These are phyloP conservation scores for Cicer yamashitae DNA, from an alignment of 306 rosid genomes.

Conservation along the genomic window DNA sequence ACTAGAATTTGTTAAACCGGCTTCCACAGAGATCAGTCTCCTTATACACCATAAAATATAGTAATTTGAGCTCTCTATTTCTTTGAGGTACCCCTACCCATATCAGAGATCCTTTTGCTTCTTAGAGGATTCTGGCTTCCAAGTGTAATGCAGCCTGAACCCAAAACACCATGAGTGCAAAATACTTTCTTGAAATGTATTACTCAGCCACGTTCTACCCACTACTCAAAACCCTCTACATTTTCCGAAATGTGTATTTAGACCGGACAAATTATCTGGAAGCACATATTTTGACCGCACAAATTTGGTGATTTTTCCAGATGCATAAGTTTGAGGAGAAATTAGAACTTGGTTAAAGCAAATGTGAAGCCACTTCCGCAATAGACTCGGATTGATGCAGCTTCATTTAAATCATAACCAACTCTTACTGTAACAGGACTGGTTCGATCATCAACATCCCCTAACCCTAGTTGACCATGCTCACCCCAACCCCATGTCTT, in stretches of 20 bases:
- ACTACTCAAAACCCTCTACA: no score
- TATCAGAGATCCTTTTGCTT: slow-evolving; percentile 13
- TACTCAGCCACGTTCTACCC: no score
- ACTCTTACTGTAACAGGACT: slow-evolving; percentile 61
- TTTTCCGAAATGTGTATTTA: no score
- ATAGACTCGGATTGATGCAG: slow-evolving; percentile 53
- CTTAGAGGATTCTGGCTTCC: slow-evolving; percentile 14
- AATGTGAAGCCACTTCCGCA: slow-evolving; percentile 93
- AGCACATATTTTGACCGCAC: no score
- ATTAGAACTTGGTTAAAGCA: slow-evolving; percentile 49
- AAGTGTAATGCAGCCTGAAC: slow-evolving; percentile 26
- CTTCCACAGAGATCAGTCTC: neutral
- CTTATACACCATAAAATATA: neutral
- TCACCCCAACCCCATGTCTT: slow-evolving; percentile 99
- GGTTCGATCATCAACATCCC: slow-evolving; percentile 62
- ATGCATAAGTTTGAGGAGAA: slow-evolving; percentile 11
- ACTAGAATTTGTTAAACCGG: neutral
- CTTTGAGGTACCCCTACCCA: neutral
- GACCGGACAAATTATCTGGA: no score
- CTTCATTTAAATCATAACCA: slow-evolving; percentile 39
- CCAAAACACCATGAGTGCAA: slow-evolving; percentile 1
- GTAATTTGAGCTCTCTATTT: neutral
- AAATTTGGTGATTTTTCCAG: no score
- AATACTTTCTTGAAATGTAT: slow-evolving; percentile 8
- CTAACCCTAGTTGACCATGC: slow-evolving; percentile 97